These are phyloP conservation scores for Microcos paniculata DNA, from an alignment of 345 rosid species.

Conservation along the genomic window DNA sequence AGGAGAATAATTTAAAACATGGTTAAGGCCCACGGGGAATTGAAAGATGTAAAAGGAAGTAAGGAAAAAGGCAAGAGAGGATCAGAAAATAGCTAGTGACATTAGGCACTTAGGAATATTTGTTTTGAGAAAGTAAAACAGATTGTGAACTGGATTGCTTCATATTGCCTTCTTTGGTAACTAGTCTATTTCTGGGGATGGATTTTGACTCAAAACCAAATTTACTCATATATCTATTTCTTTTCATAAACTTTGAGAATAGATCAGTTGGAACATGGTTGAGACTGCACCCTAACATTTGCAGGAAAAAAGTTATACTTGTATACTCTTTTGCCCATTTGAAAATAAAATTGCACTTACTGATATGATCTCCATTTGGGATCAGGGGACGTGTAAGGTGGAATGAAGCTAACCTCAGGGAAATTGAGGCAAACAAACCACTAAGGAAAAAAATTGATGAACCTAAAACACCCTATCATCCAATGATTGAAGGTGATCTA, in stretches of 20 bases:
- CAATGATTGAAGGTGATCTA: slow-evolving; percentile 50
- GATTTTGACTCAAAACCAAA: too few species aligned
- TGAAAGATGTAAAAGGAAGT: too few species aligned
- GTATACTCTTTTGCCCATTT: background rate
- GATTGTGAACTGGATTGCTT: background rate
- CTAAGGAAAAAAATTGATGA: slow-evolving; percentile 96
- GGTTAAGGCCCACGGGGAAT: too few species aligned
- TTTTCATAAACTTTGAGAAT: too few species aligned
- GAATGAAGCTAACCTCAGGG: slow-evolving; percentile 83
- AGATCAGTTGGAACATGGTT: background rate
- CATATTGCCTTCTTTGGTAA: too few species aligned
- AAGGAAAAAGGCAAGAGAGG: too few species aligned
- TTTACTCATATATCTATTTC: too few species aligned
- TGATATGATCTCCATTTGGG: background rate
- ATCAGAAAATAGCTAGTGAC: too few species aligned
- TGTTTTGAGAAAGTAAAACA: background rate
- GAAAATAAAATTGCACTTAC: background rate
- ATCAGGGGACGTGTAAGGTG: slow-evolving; percentile 59
- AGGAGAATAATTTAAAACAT: too few species aligned
- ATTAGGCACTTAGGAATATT: background rate
- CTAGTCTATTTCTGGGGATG: too few species aligned
- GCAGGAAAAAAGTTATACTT: too few species aligned
- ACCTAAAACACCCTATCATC: slow-evolving; percentile 96
- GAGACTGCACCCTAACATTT: background rate
- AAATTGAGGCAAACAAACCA: slow-evolving; percentile 92